Evolutionary conservation across 345 rosid genomes (phyloP), one percentile per base, ranked within the genome.

Genomic region (Brassica juncea): DNA sequence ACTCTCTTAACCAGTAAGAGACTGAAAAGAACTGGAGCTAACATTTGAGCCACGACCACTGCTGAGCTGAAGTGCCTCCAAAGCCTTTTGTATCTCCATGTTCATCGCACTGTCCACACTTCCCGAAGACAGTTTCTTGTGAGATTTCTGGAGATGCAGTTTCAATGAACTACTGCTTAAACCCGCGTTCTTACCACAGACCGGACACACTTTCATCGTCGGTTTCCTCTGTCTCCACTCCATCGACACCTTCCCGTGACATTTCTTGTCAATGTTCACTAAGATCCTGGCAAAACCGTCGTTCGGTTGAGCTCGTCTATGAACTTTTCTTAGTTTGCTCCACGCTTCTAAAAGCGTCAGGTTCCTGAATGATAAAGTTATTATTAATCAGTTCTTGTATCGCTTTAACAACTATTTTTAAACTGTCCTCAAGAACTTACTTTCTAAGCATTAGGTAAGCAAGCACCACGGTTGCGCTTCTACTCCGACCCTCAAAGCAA

Each of bases 101-200:
- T 84, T 91, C 97, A 96, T 96, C 68, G 99, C 99, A 78, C 99
- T 93, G 83, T 93, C 99, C 14, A 96, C 99, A 21, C 99, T 93
- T 67, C 98, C 97, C 10, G 98, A 91, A 28, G 98, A 93, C 35
- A 93, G 77, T 84, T 87, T 90, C 85, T 86, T 91, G 80, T 95
- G 99, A 44, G 89, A 79, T 75, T 93, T 95, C 80, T 93, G 99
- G 76, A 96, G 82, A 81, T 96, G 98, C 62, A 93, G 94, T 81
- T 96, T 93, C 6, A 96, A 88, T 0, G 99, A 93, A 82, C 94
- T 88, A 82, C 97, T 93, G 87, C 97, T 93, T 32, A 96, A 82
- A 71, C 99, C 98, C 16, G 97, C 97, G 82, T 90, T 88, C 80
- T 96, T 92, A 74, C 99, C 97, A 35, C 99, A 93, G 12, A 93